Percentiles rank a stretch among this genome's conserved stretches.
Evolutionary conservation across 2,329 filamentous ascomycete species (phyloP).

Genomic region (Ophiostoma quercus): DNA sequence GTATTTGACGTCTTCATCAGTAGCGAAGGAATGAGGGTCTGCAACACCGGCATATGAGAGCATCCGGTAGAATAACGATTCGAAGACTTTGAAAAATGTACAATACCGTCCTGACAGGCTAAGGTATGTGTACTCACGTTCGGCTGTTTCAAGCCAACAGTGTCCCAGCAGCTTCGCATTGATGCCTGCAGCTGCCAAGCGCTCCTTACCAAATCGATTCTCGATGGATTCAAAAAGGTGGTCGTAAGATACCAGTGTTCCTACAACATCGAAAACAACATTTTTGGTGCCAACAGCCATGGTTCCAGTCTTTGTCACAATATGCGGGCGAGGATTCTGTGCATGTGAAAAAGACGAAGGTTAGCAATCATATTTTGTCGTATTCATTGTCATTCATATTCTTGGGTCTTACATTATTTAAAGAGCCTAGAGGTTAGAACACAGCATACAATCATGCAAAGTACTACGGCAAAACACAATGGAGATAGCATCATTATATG

Average conservation of each 20-base stretch:
- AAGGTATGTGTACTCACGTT: not conserved
- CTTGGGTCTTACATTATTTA: not conserved
- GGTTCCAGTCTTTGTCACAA: not conserved
- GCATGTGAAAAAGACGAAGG: not conserved
- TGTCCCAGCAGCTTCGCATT: not conserved
- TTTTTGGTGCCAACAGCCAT: not conserved
- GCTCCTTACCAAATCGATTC: not conserved
- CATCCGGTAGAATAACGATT: not conserved
- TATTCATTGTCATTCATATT: too few species aligned
- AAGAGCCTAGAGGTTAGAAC: too few species aligned
- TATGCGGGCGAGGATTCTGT: not conserved
- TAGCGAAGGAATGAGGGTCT: not conserved
- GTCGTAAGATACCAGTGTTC: not conserved
- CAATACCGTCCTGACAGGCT: not conserved
- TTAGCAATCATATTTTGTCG: not conserved
- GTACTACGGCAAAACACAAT: not conserved
- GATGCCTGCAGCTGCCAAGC: not conserved
- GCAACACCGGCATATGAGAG: not conserved
- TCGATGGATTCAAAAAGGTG: not conserved
- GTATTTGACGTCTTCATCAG: not conserved
- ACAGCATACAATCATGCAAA: too few species aligned
- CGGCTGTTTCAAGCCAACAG: not conserved
- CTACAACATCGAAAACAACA: slow-evolving; percentile 8
- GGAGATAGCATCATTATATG: not conserved
- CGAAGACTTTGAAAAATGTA: not conserved